phyloP scores from a whole-genome alignment of 352 stramenopile genomes.

The Phytophthora fragariae region DNA sequence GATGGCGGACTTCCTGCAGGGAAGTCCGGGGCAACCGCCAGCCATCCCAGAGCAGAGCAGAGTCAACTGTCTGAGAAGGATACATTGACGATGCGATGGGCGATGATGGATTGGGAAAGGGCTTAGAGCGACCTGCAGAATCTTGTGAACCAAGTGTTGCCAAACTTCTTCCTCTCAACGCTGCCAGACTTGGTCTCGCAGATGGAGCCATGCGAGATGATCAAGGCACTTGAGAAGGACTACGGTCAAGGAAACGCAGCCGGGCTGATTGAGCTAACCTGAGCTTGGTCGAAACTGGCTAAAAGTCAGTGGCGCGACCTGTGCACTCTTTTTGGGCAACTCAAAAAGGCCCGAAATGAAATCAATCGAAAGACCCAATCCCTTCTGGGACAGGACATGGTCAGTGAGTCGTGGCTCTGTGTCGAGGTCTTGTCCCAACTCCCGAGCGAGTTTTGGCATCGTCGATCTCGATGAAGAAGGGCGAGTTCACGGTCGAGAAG shows the following conservation, averaged over 20 bases:
- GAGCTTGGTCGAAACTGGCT: constrained; percentile 7
- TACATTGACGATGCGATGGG: neutral
- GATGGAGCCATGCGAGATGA: neutral
- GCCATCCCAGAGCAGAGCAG: neutral
- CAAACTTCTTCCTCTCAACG: neutral
- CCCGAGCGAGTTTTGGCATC: constrained; percentile 19
- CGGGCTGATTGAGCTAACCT: constrained; percentile 11
- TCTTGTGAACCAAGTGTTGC: neutral
- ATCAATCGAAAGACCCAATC: constrained; percentile 19
- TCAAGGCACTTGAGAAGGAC: neutral
- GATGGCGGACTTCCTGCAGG: neutral
- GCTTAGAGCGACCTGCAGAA: neutral
- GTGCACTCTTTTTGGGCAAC: constrained; percentile 12
- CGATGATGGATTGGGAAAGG: neutral
- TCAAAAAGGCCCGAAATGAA: constrained; percentile 15
- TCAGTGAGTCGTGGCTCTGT: constrained; percentile 11
- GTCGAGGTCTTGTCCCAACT: constrained; percentile 13
- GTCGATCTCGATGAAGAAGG: neutral
- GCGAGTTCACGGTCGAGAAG: constrained; percentile 5
- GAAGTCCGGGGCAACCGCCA: neutral
- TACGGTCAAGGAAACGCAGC: neutral
- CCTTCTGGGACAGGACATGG: constrained; percentile 9
- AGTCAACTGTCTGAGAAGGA: neutral
- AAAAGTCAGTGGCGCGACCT: constrained; percentile 4
- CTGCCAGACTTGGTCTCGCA: neutral